Evolutionary conservation across 2,329 filamentous ascomycete genomes (phyloP), one percentile per base, ranked within the genome.

Genomic region (Scedosporium dehoogii): DNA sequence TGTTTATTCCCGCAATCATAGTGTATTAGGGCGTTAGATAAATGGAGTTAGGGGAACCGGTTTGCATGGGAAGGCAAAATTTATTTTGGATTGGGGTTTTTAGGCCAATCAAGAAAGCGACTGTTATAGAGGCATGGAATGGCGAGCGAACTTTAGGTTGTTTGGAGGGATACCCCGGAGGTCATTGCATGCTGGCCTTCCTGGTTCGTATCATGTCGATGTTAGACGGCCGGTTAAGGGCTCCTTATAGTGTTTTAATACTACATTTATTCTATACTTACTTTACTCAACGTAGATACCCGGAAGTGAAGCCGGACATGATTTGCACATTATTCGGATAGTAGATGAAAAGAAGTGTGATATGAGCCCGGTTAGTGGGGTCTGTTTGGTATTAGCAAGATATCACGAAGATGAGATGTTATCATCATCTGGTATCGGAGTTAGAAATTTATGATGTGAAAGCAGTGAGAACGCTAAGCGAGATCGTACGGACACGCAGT

Each of bases 21-120:
- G 18, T 14, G 51, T 55, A 55, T 25, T 55, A 27, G 23, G 59
- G 59, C 59, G 59, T 60, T 60, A 44, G 44, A 18, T n/a, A 18
- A 38, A 29, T 6, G 59, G 59, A 60, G 59, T 60, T 60, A 51
- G 23, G 44, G 59, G 44, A 48, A 21, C 46, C 41, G 58, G 55
- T 57, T 58, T 61, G 61, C 56, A 63, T 63, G 29, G 10, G 29
- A 59, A 51, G 57, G 46, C n/a, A 18, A 21, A 51, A 18, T 53
- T 61, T 33, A 48, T 67, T 69, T 14, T 59, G 57, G 46, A 12
- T 41, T 67, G 67, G 66, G 27, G 51, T 12, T 6, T 21, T 46
- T 48, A 57, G 25, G 48, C 67, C 68, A 68, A 65, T 67, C 66
- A 67, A 23, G 6, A 18, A 21, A 44, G 33, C 66, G 68, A 65